Evolutionary conservation across 768 basidiomycete genomes (phyloP).

Genomic region (Tricholoma sp.): DNA sequence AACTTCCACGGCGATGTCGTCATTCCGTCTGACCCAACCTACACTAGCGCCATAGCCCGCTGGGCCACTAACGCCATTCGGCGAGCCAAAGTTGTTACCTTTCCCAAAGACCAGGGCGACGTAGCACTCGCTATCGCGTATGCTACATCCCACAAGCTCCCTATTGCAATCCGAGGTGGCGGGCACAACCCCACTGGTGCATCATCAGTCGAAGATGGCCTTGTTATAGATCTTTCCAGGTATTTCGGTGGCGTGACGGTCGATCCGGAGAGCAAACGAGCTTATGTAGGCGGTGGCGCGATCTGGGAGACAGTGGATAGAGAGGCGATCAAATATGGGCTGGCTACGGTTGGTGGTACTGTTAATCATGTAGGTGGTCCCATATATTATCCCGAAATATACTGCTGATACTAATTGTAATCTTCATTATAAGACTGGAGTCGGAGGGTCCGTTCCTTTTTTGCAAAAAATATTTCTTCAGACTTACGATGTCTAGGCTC

Average conservation of each 20-base stretch:
- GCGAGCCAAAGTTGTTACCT: conserved; percentile 6
- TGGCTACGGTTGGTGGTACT: conserved; percentile 34
- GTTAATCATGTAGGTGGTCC: conserved; percentile 39
- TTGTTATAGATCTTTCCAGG: conserved; percentile 33
- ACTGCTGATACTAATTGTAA: background rate
- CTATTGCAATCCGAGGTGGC: conserved; percentile 30
- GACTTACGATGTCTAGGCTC: conserved; percentile 23
- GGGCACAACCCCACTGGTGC: conserved; percentile 31
- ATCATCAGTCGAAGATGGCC: conserved; percentile 28
- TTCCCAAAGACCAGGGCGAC: conserved; percentile 5
- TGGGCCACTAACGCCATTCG: conserved; percentile 8
- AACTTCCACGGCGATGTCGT: background rate
- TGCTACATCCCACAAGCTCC: conserved; percentile 10
- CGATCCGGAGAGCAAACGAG: conserved; percentile 26
- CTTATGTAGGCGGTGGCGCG: conserved; percentile 34
- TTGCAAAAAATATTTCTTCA: background rate
- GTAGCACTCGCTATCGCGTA: conserved; percentile 4
- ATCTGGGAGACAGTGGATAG: conserved; percentile 33
- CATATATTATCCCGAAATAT: background rate
- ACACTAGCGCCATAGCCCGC: background rate
- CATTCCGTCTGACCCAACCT: background rate
- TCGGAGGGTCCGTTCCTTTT: conserved; percentile 35
- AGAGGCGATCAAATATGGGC: conserved; percentile 28
- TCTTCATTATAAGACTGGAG: conserved; percentile 31
- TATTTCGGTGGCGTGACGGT: conserved; percentile 17